phyloP scores from a whole-genome alignment of 768 basidiomycete species.

The Trametes cinnabarina region DNA sequence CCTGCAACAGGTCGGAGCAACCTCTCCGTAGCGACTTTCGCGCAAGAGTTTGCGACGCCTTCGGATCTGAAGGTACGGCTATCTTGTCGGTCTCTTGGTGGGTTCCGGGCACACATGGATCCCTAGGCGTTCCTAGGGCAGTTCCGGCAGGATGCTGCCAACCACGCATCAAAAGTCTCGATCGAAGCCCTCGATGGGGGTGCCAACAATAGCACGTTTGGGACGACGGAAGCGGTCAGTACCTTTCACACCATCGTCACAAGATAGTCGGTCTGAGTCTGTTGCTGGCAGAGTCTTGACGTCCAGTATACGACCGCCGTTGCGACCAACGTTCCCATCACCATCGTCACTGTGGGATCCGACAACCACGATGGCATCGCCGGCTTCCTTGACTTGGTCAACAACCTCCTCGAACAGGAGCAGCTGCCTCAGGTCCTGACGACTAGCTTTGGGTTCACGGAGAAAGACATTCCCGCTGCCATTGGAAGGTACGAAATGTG shows the following conservation, averaged over 20 bases:
- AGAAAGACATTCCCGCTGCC: conserved; percentile 41
- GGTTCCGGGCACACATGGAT: background rate
- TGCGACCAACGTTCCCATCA: conserved; percentile 29
- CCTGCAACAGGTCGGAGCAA: conserved; percentile 21
- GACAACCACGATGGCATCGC: too few species aligned
- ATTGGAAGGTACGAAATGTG: conserved; percentile 25
- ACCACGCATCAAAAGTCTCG: conserved; percentile 21
- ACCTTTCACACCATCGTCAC: background rate
- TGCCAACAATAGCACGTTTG: conserved; percentile 33
- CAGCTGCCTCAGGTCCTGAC: conserved; percentile 32
- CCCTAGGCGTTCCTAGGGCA: conserved; percentile 30
- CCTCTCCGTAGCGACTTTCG: conserved; percentile 33
- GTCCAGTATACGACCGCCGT: conserved; percentile 35
- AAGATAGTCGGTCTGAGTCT: background rate
- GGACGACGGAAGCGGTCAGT: conserved; percentile 28
- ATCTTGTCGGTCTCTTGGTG: too few species aligned
- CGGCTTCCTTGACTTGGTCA: conserved; percentile 33
- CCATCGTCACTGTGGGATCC: conserved; percentile 32
- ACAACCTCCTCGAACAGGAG: conserved; percentile 24
- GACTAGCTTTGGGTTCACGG: conserved; percentile 45
- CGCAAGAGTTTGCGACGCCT: conserved; percentile 28
- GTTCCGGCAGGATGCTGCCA: conserved; percentile 19
- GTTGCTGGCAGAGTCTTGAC: conserved; percentile 30
- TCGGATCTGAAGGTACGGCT: conserved; percentile 34
- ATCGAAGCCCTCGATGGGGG: conserved; percentile 29